These are phyloP conservation scores for Rhodomyrtus psidioides DNA, from an alignment of 441 rosid species.

Conservation along the genomic window DNA sequence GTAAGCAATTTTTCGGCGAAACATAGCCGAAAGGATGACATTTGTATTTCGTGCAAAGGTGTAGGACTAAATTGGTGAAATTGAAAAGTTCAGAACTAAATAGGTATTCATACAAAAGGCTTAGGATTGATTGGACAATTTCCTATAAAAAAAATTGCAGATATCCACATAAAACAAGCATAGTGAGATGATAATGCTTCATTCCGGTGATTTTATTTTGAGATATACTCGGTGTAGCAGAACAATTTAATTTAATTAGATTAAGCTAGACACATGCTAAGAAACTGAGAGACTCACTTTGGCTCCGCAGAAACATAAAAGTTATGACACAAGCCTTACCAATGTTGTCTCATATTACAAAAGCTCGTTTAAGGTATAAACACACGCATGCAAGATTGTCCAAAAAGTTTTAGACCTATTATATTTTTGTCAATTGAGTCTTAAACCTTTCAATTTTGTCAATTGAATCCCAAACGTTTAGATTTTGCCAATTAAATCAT, in stretches of 20 bases:
- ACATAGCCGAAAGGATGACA: not conserved
- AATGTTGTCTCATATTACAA: not conserved
- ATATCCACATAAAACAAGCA: not conserved
- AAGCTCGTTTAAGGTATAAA: not conserved
- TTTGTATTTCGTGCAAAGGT: not conserved
- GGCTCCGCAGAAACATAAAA: not conserved
- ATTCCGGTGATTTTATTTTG: not conserved
- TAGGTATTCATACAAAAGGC: fast-evolving
- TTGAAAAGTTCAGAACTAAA: not conserved
- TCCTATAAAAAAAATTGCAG: not conserved
- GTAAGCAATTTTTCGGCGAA: fast-evolving
- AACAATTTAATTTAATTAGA: not conserved
- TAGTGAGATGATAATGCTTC: not conserved
- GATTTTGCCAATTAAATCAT: too few relatives aligned
- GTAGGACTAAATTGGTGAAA: not conserved
- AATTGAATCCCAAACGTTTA: too few relatives aligned
- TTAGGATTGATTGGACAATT: not conserved
- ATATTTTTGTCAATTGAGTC: too few relatives aligned
- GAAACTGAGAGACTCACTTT: not conserved
- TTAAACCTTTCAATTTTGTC: too few relatives aligned
- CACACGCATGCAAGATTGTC: not conserved
- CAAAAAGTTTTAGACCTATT: too few relatives aligned
- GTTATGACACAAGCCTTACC: not conserved
- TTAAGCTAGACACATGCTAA: not conserved
- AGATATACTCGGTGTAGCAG: not conserved